Conservation (phyloP, 805 yeast genomes). For the Candida ipomoeae region DNA sequence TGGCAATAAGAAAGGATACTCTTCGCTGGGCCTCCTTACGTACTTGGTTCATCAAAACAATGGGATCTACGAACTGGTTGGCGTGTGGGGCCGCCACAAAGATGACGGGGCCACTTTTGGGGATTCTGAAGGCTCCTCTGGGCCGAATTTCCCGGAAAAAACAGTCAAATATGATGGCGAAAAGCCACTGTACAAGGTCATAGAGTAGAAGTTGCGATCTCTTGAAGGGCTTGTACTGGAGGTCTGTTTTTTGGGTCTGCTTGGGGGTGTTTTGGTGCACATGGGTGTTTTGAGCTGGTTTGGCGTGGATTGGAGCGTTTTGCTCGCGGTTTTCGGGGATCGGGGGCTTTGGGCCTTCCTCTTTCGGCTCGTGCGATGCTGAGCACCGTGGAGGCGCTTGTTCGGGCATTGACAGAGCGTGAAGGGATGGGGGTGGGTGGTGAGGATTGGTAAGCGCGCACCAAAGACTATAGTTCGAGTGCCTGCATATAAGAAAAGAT, state of each 20-base stretch:
- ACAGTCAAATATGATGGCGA: slow-evolving; percentile 48
- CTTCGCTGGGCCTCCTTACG: slow-evolving; percentile 62
- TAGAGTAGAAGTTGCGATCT: slow-evolving; percentile 26
- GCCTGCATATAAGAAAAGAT: background rate
- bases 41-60: slow-evolving; percentile 79
- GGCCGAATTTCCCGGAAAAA: slow-evolving; percentile 88
- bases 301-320: background rate
- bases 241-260: background rate
- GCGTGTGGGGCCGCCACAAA: slow-evolving; percentile 98
- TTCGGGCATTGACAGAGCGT: background rate
- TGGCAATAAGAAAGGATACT: slow-evolving; percentile 82
- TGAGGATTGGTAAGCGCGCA: background rate
- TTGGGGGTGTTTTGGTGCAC: background rate
- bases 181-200: slow-evolving; percentile 50
- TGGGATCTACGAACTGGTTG: slow-evolving; percentile 83
- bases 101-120: slow-evolving; percentile 74
- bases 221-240: slow-evolving; percentile 15
- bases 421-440: background rate
- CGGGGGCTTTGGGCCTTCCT: background rate
- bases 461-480: background rate
- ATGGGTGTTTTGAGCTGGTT: background rate
- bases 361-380: background rate
- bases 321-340: background rate
- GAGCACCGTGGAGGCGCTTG: background rate
- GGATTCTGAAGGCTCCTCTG: slow-evolving; percentile 76